These are phyloP conservation scores for Apiospora kogelbergensis DNA, from an alignment of 2,329 filamentous ascomycete genomes.

Conservation along the genomic window DNA sequence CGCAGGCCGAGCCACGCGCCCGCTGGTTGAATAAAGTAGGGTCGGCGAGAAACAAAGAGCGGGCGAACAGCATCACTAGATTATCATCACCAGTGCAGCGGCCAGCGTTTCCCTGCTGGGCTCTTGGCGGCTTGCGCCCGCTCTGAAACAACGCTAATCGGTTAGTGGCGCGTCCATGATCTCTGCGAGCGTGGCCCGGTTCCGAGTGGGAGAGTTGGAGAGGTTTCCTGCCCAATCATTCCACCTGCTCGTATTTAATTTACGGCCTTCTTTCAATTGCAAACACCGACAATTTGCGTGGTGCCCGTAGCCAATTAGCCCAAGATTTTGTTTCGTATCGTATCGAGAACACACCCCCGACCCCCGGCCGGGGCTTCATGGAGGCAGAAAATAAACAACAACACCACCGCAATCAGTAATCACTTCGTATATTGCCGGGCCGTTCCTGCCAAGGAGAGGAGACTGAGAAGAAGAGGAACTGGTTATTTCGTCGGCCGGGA, in stretches of 20 bases:
- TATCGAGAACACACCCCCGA: neutral
- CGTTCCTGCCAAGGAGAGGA: neutral
- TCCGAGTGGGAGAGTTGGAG: neutral
- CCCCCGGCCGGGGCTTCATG: neutral
- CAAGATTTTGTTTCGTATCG: neutral
- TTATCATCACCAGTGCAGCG: no score
- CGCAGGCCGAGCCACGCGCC: neutral
- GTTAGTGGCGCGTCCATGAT: constrained; percentile 3
- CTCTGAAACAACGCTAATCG: constrained; percentile 4
- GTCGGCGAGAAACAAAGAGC: neutral
- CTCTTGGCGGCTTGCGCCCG: neutral
- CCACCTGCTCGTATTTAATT: neutral
- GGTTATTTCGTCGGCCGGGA: neutral
- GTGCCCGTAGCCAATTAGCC: constrained; percentile 2
- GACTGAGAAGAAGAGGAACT: no score
- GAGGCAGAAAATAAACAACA: neutral
- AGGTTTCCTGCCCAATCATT: neutral
- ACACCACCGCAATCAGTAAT: neutral
- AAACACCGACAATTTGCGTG: constrained; percentile 1
- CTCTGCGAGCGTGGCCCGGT: neutral
- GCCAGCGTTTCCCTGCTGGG: neutral
- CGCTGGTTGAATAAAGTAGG: no score
- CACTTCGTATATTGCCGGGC: neutral
- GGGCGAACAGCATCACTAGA: neutral
- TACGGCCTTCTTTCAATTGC: neutral